Base-by-base conservation (phyloP, 2,329 filamentous ascomycete species). In the Botryosphaeria agaves region DNA sequence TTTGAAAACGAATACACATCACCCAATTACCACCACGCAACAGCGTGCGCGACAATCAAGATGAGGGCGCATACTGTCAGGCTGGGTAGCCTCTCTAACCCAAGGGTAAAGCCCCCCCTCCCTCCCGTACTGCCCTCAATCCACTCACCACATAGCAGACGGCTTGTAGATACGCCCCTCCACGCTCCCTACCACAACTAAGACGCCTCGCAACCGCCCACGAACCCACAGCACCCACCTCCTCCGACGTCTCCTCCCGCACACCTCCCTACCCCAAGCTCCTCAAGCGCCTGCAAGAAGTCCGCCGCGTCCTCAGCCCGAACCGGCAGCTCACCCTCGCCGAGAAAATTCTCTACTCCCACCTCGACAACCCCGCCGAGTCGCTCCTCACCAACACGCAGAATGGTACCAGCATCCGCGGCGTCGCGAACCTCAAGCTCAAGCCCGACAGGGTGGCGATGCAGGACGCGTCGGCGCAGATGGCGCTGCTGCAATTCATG, bases 401-500 rank as follows among this genome's bases (percentile, higher is more conserved):
- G 55, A 82, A 85, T 67, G 87, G 85, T 41, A 70, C 70, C 30
- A 69, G 77, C 46, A 77, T 98, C 37, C 74, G 89, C 25, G 87
- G 87, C 41, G 74, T 74, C 48, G 85, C 84, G 30, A 95, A 92
- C 52, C 67, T 98, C 57, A 92, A 92, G 63, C 77, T 98, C 55
- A 93, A 93, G 57, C 89, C 89, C 14, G 89, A 98, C 55, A 73
- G 89, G 31, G 89, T 95, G 43, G 91, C 91, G 40, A 98, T 98
- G 89, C 89, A 98, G 59, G 89, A 98, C 62, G 89, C 89, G 9
- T 93, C 83, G 18, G 89, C 89, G 5, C 89, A 98, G 61, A 98
- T 98, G 89, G 89, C 89, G 2, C 63, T 98, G 40, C 62, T 98
- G 44, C 89, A 98, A 58, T 98, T 98, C 66, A 98, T 98, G 87